Base-by-base conservation (phyloP, 164 flowering plant genomes). In the Hamamelis virginiana region DNA sequence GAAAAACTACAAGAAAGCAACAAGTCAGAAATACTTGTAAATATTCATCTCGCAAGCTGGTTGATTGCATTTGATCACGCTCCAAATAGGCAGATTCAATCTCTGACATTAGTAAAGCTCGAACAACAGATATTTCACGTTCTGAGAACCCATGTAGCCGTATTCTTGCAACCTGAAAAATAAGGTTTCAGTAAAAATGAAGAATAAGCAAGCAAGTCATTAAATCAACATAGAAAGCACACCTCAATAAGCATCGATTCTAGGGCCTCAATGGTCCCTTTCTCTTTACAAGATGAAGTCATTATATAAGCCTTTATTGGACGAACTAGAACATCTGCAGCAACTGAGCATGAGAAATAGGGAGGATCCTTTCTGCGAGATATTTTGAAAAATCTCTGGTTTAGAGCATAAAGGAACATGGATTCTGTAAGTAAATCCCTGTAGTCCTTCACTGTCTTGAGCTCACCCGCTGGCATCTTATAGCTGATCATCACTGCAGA, bases 21-120 rank as follows among this genome's bases (percentile, higher is more conserved):
- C 21, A 23, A 59, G 21, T 25, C 26, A 25, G 26, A 74, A 59
- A 25, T 78, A 91, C 98, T 77, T 94, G 97, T 73, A 92, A 69
- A 75, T 88, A 90, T 80, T 91, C 97, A 80, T 92, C 95, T 18
- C 95, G 85, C 73, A 91, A 77, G 72, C 81, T 89, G 38, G 94
- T 86, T 50, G 98, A 94, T 66, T 89, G 97, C 83, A 87, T 82
- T 75, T 94, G 97, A 66, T 94, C 98, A 41, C 98, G 94, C 82
- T 94, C 97, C 74, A 94, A 78, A 83, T 83, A 94, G 28, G 98
- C 92, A 79, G 98, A 94, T 79, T 92, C 98, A 71, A 94, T 88
- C 80, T 94, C 97, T 28, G 98, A 88, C 92, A 94, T 79, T 67
- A 92, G 71, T 64, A 85, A 70, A 48, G 98, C 89, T 46, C 95